Evolutionary conservation across 179 eudicot genomes (phyloP), one percentile per base, ranked within the genome.

Genomic region (Corrigiola litoralis): DNA sequence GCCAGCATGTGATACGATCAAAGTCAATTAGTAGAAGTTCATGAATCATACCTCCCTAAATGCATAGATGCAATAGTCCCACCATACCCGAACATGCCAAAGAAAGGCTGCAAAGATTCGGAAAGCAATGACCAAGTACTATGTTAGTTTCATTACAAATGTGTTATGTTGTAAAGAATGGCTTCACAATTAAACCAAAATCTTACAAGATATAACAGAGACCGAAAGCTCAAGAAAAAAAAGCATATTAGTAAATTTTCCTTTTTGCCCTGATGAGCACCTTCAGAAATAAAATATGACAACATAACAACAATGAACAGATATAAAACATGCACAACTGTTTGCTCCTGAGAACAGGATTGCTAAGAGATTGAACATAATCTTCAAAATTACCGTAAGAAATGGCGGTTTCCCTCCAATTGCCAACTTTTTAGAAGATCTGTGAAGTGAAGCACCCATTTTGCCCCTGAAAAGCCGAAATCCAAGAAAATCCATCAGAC

Each of bases 1-100:
- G 56, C 40, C 53, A 44, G 7, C 42, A 51, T 11, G 31, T 3
- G 36, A 31, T 63, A 61, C 21, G 18, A 25, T 47, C 44, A 66
- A 34, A 13, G 34, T 28, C 60, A 45, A 51, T 12, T 17, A 55
- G 12, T 1, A 7, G 33, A 28, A 40, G 28, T 36, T 14, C 32
- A 25, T 24, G 24, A 50, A 54, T 33, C 58, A 27, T 77, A 88
- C 96, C 89, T 79, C 66, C 90, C 92, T 57, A 89, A 71, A 72
- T 82, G 85, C 96, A 89, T 89, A 12, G 96, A 76, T 25, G 96
- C 87, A 52, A 79, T 71, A 13, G 85, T 73, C 46, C 96, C 92
- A 28, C 96, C 92, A 67, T 80, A 82, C 13, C 96, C 96, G 73
- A 86, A 89, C 96, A 89, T 86, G 24, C 96, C 96, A 79, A 89